A percentile compares a stretch with the other conserved stretches of the same genome.
Evolutionary conservation across 2,329 filamentous ascomycete genomes (phyloP).

Genomic region (Pestalotiopsis sp.): DNA sequence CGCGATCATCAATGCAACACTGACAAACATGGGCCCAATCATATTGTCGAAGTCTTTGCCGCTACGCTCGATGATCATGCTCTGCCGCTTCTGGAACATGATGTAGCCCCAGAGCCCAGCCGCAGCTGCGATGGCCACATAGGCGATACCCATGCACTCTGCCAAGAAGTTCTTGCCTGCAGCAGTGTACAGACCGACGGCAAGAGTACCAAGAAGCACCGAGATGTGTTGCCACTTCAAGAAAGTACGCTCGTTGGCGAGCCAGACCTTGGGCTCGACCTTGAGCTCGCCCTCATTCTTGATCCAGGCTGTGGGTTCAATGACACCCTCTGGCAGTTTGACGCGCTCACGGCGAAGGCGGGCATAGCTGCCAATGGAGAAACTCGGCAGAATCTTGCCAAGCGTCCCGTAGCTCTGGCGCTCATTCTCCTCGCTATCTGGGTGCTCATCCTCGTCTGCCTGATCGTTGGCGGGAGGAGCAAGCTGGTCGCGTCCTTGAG

Average conservation of each 20-base stretch:
- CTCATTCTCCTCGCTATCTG: constrained; percentile 25
- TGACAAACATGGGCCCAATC: constrained; percentile 81
- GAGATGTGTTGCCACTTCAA: constrained; percentile 98
- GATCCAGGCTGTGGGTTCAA: constrained; percentile 82
- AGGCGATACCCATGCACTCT: constrained; percentile 76
- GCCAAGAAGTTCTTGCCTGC: constrained; percentile 79
- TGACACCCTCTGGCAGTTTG: constrained; percentile 81
- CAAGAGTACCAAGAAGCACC: constrained; percentile 80
- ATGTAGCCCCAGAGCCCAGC: constrained; percentile 84
- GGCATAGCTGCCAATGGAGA: constrained; percentile 79
- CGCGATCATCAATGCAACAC: constrained; percentile 73
- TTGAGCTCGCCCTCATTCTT: constrained; percentile 91
- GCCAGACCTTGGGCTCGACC: constrained; percentile 97
- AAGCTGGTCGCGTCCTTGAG: neutral
- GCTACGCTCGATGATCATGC: constrained; percentile 81
- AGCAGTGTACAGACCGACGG: constrained; percentile 84
- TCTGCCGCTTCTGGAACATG: constrained; percentile 74
- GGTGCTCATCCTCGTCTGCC: constrained; percentile 22
- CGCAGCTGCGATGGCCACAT: constrained; percentile 79
- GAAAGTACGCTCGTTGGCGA: constrained; percentile 97
- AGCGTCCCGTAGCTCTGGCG: constrained; percentile 41
- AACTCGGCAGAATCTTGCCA: constrained; percentile 75
- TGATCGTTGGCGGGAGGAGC: constrained; percentile 19
- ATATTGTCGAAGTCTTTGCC: constrained; percentile 93
- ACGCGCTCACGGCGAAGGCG: constrained; percentile 50